Evolutionary conservation across 345 rosid species (phyloP), one percentile per base, ranked within the genome.

Genomic region (Eutrema japonicum): DNA sequence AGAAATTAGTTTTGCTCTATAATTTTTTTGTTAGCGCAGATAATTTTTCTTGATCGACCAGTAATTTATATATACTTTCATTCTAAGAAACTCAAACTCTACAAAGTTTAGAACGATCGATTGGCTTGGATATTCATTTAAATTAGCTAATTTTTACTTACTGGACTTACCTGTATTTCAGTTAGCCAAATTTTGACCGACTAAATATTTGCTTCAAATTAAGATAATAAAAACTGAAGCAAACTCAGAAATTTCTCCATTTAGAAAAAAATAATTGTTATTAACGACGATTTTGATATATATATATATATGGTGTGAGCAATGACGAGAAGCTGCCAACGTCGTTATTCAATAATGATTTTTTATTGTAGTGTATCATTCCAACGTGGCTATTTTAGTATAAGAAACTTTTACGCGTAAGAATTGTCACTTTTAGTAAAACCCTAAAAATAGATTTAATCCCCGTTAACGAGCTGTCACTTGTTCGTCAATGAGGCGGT

Each of bases 291-390:
- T 30, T 46, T 46, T 41, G 4, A 47, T 33, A 55, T 18, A 18
- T 18, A 18, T 18, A 18, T 18, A 18, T 18, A 18, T 29, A 42
- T 42, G 43, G 42, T 9, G 53, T 55, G 18, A 54, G 63, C 72
- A 55, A 68, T 68, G 72, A 68, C 52, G 43, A 11, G 10, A 68
- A 54, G 38, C 22, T 66, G 46, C 40, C 56, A 18, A 18, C 35
- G 55, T 68, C 45, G 35, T 32, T 54, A 37, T 27, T 52, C 38
- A 33, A 35, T 49, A 65, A 22, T 30, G 33, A 35, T 10, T 35
- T 11, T 18, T 18, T 12, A 50, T 10, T 37, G 47, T 50, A 30
- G 40, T 65, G 57, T 66, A 50, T 22, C 26, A 37, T 66, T 38
- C 48, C 37, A 26, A 48, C 11, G 56, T 37, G 69, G 14, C 16